These are phyloP conservation scores for Hanseniaspora taiwanica DNA, from an alignment of 805 yeast genomes.

Conservation along the genomic window DNA sequence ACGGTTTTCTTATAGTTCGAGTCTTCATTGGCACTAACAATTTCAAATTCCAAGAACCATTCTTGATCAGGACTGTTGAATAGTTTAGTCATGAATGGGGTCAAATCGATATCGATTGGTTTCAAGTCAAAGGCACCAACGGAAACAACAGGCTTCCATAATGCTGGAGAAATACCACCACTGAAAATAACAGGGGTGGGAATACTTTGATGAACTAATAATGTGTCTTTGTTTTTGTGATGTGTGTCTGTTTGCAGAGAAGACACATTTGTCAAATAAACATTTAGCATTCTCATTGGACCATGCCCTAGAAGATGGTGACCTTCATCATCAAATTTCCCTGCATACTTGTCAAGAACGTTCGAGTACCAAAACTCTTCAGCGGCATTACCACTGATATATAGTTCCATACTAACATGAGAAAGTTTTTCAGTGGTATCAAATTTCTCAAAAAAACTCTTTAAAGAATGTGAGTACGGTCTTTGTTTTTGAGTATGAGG, in stretches of 20 bases:
- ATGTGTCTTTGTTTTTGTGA: slow-evolving; percentile 23
- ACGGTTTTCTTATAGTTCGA: slow-evolving; percentile 18
- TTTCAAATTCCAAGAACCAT: slow-evolving; percentile 31
- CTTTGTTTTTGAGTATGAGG: slow-evolving; percentile 23
- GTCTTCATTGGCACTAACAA: slow-evolving; percentile 37
- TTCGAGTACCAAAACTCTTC: slow-evolving; percentile 82
- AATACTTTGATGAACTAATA: slow-evolving; percentile 43
- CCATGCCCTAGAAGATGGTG: slow-evolving; percentile 46
- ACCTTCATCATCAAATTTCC: slow-evolving; percentile 28
- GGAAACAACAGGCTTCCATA: slow-evolving; percentile 75
- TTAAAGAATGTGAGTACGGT: slow-evolving; percentile 14
- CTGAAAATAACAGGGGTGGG: slow-evolving; percentile 70
- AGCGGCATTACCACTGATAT: slow-evolving; percentile 60
- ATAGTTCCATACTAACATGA: slow-evolving; percentile 32
- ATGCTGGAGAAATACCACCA: slow-evolving; percentile 68
- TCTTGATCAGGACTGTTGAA: slow-evolving; percentile 37
- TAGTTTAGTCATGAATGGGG: slow-evolving; percentile 49
- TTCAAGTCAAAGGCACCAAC: slow-evolving; percentile 61
- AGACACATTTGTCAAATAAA: slow-evolving; percentile 29
- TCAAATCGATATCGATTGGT: slow-evolving; percentile 55
- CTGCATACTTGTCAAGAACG: slow-evolving; percentile 33
- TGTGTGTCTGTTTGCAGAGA: not conserved
- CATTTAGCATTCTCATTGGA: slow-evolving; percentile 54
- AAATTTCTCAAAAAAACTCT: slow-evolving; percentile 1
- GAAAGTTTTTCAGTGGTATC: not conserved